These are phyloP conservation scores for Kitagawia praeruptora DNA, from an alignment of 129 eudicot species.

Conservation along the genomic window DNA sequence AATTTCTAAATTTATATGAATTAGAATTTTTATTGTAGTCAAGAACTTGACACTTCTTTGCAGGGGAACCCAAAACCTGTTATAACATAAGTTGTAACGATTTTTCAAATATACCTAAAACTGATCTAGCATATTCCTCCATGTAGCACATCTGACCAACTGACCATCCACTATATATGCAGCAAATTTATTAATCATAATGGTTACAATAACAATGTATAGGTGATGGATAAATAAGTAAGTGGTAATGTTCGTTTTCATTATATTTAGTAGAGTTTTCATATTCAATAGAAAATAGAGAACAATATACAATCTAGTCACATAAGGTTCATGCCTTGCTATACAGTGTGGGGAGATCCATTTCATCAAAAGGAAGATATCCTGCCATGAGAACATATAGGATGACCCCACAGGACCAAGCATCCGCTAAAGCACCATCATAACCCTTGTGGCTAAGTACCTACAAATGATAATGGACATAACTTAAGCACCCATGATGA, in stretches of 20 bases:
- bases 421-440: conserved; percentile 93
- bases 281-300: neutral
- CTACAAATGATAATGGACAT: conserved; percentile 30
- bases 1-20: neutral
- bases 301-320: neutral
- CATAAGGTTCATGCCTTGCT: conserved; percentile 52
- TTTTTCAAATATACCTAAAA: neutral
- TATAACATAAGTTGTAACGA: neutral
- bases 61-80: neutral
- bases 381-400: conserved; percentile 92
- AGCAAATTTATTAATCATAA: neutral
- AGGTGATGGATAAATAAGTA: neutral
- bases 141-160: neutral
- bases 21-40: neutral
- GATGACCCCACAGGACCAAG: conserved; percentile 99
- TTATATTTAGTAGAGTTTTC: neutral
- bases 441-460: conserved; percentile 99
- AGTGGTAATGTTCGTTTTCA: neutral
- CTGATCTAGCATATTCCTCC: neutral
- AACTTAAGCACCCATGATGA: conserved; percentile 8
- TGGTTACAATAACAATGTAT: neutral
- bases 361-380: conserved; percentile 95
- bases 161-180: neutral
- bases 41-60: neutral
- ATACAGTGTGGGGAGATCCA: conserved; percentile 88